Evolutionary conservation across 352 stramenopile species (phyloP).

Genomic region (Elongisporangium prolatum): DNA sequence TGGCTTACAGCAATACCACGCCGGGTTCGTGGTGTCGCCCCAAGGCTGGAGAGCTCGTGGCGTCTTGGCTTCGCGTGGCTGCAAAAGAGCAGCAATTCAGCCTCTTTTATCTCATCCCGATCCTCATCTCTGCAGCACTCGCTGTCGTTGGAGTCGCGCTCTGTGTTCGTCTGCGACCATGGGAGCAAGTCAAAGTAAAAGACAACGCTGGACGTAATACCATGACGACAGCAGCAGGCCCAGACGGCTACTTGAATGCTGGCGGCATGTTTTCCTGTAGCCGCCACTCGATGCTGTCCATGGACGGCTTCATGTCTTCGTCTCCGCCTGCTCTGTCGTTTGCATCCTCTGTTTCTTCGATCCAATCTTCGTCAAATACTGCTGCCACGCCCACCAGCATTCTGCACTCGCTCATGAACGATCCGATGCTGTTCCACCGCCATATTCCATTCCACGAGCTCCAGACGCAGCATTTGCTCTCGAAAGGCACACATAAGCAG

Average conservation of each 20-base stretch:
- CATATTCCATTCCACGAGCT: conserved; percentile 31
- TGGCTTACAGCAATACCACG: conserved; percentile 5
- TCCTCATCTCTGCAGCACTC: conserved; percentile 22
- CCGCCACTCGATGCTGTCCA: conserved; percentile 1
- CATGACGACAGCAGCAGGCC: neutral
- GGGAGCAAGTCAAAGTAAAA: conserved; percentile 8
- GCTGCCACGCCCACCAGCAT: conserved; percentile 3
- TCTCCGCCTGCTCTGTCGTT: conserved; percentile 8
- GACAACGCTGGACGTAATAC: neutral
- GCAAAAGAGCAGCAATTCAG: conserved; percentile 13
- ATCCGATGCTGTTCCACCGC: conserved; percentile 14
- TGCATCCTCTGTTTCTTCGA: conserved; percentile 18
- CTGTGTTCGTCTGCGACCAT: conserved; percentile 18
- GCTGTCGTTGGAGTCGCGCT: conserved; percentile 11
- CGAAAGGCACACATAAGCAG: conserved; percentile 18
- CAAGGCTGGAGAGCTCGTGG: conserved; percentile 19
- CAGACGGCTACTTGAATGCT: conserved; percentile 1
- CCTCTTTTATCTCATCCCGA: conserved; percentile 21
- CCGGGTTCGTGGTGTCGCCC: conserved; percentile 21
- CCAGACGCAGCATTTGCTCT: conserved; percentile 26
- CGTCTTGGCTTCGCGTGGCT: conserved; percentile 23
- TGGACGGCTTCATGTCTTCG: conserved; percentile 3
- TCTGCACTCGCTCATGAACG: conserved; percentile 17
- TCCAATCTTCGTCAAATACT: neutral
- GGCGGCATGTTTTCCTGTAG: conserved; percentile 1